These are phyloP conservation scores for Aegilops tauschii DNA, from an alignment of 176 grass and related monocot genomes.

Conservation along the genomic window DNA sequence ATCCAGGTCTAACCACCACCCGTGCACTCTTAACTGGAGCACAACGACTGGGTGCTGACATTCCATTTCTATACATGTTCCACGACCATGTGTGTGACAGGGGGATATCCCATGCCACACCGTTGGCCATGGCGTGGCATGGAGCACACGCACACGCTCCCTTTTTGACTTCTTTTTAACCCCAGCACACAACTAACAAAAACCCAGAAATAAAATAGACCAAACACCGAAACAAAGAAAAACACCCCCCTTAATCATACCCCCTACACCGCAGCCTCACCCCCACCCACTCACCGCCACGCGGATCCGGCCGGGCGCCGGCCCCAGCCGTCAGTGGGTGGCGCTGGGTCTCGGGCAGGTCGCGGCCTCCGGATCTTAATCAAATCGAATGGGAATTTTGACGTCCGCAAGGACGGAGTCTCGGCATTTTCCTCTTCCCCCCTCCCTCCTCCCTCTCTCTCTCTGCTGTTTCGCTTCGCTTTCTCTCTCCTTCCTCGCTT, in stretches of 20 bases:
- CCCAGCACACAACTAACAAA: not conserved
- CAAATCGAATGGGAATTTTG: constrained; percentile 92
- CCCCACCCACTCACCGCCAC: rapidly evolving
- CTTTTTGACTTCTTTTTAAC: constrained; percentile 41
- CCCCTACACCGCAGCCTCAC: rapidly evolving
- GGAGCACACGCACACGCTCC: not conserved
- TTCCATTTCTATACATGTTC: not conserved
- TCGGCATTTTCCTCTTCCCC: constrained; percentile 25
- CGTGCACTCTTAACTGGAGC: not conserved
- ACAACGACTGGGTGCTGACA: not conserved
- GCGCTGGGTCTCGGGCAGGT: rapidly evolving
- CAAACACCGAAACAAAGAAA: not conserved
- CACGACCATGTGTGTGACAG: not conserved
- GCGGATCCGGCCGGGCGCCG: rapidly evolving
- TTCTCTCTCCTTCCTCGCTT: not conserved
- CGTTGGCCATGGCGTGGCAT: not conserved
- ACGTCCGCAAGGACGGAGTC: constrained; percentile 91
- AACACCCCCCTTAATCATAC: not conserved
- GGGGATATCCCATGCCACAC: constrained; percentile 8
- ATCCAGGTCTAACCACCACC: not conserved
- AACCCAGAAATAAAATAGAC: not conserved
- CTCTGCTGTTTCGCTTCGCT: not conserved
- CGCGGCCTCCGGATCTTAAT: constrained; percentile 35
- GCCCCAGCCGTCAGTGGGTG: rapidly evolving
- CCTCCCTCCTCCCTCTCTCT: not conserved